Base-by-base conservation (phyloP, 257 asterid species). In the Solanum bulbocastanum region DNA sequence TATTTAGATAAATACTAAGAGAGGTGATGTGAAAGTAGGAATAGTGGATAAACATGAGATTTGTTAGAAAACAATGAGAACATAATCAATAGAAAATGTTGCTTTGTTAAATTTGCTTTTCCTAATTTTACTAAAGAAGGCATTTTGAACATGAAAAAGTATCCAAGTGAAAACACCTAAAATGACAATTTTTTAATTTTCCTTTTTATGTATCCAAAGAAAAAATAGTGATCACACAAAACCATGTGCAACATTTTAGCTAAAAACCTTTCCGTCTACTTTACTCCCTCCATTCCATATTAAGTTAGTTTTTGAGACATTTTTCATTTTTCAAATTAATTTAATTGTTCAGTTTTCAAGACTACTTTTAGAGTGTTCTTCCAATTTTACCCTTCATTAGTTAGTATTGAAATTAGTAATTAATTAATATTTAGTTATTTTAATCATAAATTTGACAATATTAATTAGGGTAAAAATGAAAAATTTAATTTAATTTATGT, bases 21-120 rank as follows among this genome's bases (percentile, higher is more conserved):
- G 35, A 25, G 73, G 3, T 25, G 35, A 0, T n/a, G 33, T 11
- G 72, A 27, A 66, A 1, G 2, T 25, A 66, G 0, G 20, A 9
- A 5, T 27, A 1, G 22, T 27, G 37, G 9, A 27, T 27, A 16
- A 27, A 27, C 1, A 13, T 68, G 5, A 68, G 37, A 7, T 68
- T 13, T 13, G 18, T 30, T 68, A 1, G 2, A 65, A 6, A 3
- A 65, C 0, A 2, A 0, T 4, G 33, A 65, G 0, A 4, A 65
- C 1, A n/a, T 49, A 65, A n/a, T 65, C 32, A 11, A 65, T 11
- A 5, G 33, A 2, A 68, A 27, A 10, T 62, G 1, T n/a, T 62
- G 10, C 30, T 62, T 62, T 10, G 27, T 62, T 62, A 10, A 62
- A 68, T 1, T 68, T 68, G 2, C 0, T 68, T 66, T 68, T 13